Base-by-base conservation (phyloP, 306 rosid genomes). In the Parietaria judaica region DNA sequence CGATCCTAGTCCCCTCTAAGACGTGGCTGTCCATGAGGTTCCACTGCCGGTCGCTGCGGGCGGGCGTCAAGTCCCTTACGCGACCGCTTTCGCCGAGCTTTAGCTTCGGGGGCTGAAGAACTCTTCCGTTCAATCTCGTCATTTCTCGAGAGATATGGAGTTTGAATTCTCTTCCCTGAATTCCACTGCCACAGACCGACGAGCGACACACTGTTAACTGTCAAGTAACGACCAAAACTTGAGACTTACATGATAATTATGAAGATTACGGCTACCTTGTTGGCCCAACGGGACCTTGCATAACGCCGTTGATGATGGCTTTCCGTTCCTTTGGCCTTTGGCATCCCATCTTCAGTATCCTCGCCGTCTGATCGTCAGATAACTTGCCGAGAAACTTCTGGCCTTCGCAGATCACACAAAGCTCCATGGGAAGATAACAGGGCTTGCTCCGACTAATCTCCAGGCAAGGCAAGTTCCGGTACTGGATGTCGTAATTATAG, bases 361-460 rank as follows among this genome's bases (percentile, higher is more conserved):
- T 79, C 57, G 95, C 95, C 4, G 95, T 94, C 74, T 94, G 99
- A 79, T 88, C 97, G 76, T 94, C 97, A 0, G 97, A 84, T 0
- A 94, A 81, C 74, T 88, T 94, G 31, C 99, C 97, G 14, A 94
- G 90, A 65, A 94, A 94, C 58, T 82, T 94, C 76, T 94, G 99
- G 59, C 99, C 99, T 78, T 94, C 95, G 68, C 97, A 94, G 45
- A 94, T 86, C 78, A 86, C 76, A 70, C 99, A 94, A 51, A 88
- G 95, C 83, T 94, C 99, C 97, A 94, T 88, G 44, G 99, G 99
- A 64, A 94, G 99, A 80, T 94, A 94, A 67, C 99, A 94, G 14
- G 95, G 97, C 66, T 86, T 94, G 15, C 97, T 86, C 76, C 95
- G 81, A 61, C 94, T 84, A 68, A 88, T 84, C 76, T 94, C 97